Percentiles rank a stretch among this genome's conserved stretches.
phyloP scores from a whole-genome alignment of 108 stramenopile species.

The Pseudonitzschia pungens region DNA sequence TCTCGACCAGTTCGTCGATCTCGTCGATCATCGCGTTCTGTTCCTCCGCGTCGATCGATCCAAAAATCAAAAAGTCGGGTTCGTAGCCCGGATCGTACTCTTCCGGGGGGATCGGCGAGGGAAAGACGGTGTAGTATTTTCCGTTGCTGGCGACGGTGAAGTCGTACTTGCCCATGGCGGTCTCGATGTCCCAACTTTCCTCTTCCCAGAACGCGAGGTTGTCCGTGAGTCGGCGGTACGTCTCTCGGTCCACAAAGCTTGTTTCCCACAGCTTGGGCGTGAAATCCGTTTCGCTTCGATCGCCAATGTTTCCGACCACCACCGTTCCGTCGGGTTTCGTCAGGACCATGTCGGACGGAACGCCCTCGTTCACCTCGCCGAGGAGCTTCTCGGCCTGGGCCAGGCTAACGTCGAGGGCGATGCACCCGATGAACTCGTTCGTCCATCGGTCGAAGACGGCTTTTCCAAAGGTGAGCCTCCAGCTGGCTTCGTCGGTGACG shows the following conservation, averaged over 20 bases:
- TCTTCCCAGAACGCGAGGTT: conserved; percentile 23
- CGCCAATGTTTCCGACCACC: conserved; percentile 12
- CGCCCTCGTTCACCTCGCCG: conserved; percentile 24
- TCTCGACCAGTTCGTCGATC: conserved; percentile 31
- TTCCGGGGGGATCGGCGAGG: conserved; percentile 37
- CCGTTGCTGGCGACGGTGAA: conserved; percentile 18
- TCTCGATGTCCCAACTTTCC: conserved; percentile 7
- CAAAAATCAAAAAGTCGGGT: conserved; percentile 40
- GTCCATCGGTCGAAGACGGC: conserved; percentile 51
- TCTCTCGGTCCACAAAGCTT: conserved; percentile 10
- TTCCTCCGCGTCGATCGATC: conserved; percentile 22
- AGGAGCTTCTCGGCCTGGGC: conserved; percentile 28
- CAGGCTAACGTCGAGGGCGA: conserved; percentile 39
- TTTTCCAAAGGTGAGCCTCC: conserved; percentile 42
- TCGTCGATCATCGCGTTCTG: conserved; percentile 21
- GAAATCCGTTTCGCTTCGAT: background rate
- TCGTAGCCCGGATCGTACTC: conserved; percentile 34
- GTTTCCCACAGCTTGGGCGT: conserved; percentile 14
- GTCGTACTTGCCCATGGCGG: background rate
- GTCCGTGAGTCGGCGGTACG: conserved; percentile 12
- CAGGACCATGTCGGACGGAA: conserved; percentile 25
- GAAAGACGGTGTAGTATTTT: conserved; percentile 21
- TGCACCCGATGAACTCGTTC: conserved; percentile 47
- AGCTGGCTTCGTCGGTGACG: conserved; percentile 16
- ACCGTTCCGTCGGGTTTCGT: conserved; percentile 36